Conservation (phyloP, 257 asterid genomes). For the Solanum ossicruentum region DNA sequence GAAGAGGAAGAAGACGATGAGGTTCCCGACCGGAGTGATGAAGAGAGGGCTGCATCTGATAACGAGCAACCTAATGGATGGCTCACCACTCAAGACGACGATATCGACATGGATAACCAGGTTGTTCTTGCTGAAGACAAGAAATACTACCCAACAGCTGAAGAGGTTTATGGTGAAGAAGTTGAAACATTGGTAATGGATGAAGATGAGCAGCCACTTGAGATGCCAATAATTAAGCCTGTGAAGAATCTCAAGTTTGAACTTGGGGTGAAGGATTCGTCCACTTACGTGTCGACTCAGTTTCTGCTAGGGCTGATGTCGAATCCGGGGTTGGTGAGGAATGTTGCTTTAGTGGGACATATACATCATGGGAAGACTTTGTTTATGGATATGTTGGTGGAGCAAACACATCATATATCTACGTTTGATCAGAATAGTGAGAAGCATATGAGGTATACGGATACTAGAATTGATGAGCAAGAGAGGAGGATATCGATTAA, state of each 20-base stretch:
- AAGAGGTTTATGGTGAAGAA: conserved; percentile 96
- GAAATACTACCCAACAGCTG: conserved; percentile 92
- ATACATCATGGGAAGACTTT: conserved; percentile 80
- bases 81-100: conserved; percentile 54
- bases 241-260: conserved; percentile 88
- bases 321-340: conserved; percentile 66
- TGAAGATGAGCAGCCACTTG: conserved; percentile 92
- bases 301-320: conserved; percentile 95
- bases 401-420: conserved; percentile 92
- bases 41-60: conserved; percentile 53
- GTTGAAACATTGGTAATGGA: conserved; percentile 96
- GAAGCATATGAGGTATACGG: conserved; percentile 95
- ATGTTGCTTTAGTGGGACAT: conserved; percentile 90
- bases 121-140: conserved; percentile 91
- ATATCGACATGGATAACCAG: conserved; percentile 79
- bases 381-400: conserved; percentile 93
- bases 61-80: conserved; percentile 76
- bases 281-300: conserved; percentile 82
- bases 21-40: conserved; percentile 54
- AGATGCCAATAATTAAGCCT: conserved; percentile 73
- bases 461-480: conserved; percentile 94
- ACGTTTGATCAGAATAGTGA: conserved; percentile 86
- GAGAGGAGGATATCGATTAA: conserved; percentile 90
- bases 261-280: conserved; percentile 83
- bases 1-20: conserved; percentile 87